These are phyloP conservation scores for Quercus robur DNA, from an alignment of 306 rosid genomes.

Conservation along the genomic window DNA sequence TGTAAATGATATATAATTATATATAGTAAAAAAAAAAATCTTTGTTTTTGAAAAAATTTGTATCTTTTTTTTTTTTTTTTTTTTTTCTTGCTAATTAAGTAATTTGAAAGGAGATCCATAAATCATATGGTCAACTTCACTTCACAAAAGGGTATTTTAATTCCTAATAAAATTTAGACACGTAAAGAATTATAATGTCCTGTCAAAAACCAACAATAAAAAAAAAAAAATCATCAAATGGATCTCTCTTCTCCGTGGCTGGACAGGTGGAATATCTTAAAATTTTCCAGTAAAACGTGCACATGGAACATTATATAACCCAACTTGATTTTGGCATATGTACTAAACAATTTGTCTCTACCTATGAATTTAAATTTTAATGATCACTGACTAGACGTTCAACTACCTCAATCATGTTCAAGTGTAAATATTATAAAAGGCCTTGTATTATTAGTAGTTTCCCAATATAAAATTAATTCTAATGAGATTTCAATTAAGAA, in stretches of 20 bases:
- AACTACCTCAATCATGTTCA: conserved; percentile 13
- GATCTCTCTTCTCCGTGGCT: neutral
- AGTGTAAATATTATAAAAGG: neutral
- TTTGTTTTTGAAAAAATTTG: too few species aligned
- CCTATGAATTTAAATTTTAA: neutral
- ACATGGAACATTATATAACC: neutral
- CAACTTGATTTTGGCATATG: neutral
- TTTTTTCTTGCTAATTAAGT: too few species aligned
- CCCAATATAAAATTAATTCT: neutral
- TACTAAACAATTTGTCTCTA: conserved; percentile 1
- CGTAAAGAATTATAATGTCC: too few species aligned
- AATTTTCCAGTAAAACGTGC: neutral
- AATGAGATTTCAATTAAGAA: neutral
- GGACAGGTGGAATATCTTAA: neutral
- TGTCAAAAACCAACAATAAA: too few species aligned
- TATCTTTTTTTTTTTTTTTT: too few species aligned
- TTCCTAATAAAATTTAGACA: too few species aligned
- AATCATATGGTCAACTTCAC: too few species aligned
- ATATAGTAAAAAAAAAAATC: too few species aligned
- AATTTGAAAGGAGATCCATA: too few species aligned
- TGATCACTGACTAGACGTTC: conserved; percentile 15
- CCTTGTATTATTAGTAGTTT: neutral
- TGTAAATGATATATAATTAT: too few species aligned
- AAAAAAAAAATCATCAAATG: neutral
- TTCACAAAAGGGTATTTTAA: too few species aligned